Evolutionary conservation across 768 basidiomycete genomes (phyloP).

Genomic region (Coprinellus micaceus): DNA sequence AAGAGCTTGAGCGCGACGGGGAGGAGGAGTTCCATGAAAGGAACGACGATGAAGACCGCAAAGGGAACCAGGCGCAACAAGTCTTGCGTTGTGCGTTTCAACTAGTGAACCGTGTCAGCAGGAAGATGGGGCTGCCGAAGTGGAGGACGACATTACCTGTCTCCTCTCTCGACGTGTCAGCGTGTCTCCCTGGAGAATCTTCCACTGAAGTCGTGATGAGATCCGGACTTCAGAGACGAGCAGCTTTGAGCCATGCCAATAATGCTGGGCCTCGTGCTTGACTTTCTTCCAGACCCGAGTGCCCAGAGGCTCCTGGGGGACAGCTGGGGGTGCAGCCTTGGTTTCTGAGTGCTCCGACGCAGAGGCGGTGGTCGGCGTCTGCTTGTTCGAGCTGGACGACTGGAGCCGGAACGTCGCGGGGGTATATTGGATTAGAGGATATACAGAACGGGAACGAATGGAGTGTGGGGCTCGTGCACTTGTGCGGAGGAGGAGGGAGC

Average conservation of each 20-base stretch:
- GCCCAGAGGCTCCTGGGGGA: slow-evolving; percentile 41
- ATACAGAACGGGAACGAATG: slow-evolving; percentile 21
- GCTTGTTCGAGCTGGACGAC: slow-evolving; percentile 31
- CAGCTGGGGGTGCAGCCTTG: slow-evolving; percentile 48
- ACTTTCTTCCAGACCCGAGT: slow-evolving; percentile 85
- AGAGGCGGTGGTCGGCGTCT: slow-evolving; percentile 21
- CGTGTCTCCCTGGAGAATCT: slow-evolving; percentile 86
- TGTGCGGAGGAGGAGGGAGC: slow-evolving; percentile 2
- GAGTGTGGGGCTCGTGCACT: not conserved
- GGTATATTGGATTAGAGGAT: slow-evolving; percentile 22
- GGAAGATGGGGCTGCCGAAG: not conserved
- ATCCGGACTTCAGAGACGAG: slow-evolving; percentile 93
- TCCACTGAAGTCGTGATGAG: slow-evolving; percentile 81
- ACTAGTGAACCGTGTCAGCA: slow-evolving; percentile 37
- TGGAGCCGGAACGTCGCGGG: slow-evolving; percentile 17
- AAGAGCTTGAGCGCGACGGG: slow-evolving; percentile 96
- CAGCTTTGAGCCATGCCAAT: slow-evolving; percentile 95
- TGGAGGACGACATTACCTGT: slow-evolving; percentile 53
- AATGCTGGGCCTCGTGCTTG: slow-evolving; percentile 94
- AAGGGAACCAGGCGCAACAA: slow-evolving; percentile 91
- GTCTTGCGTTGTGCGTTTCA: slow-evolving; percentile 92
- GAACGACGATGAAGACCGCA: slow-evolving; percentile 89
- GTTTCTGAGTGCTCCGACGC: slow-evolving; percentile 28
- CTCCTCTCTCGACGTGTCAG: slow-evolving; percentile 90
- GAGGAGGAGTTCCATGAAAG: slow-evolving; percentile 96